phyloP scores from a whole-genome alignment of 306 rosid species.

The Malus domestica region DNA sequence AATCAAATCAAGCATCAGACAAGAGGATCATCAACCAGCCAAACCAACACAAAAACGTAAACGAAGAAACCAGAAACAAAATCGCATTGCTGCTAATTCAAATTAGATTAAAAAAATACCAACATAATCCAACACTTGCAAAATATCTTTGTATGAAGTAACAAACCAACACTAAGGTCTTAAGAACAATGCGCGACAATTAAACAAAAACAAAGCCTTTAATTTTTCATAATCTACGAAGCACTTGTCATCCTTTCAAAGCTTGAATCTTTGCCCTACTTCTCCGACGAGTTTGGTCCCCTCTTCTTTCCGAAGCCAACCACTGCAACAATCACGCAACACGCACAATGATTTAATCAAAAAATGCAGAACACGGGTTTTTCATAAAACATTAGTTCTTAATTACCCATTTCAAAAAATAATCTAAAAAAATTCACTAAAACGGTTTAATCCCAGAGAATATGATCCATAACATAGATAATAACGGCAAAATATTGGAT shows the following conservation, averaged over 20 bases:
- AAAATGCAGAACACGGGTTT: not conserved
- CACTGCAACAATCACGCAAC: constrained; percentile 14
- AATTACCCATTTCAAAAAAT: too few species aligned
- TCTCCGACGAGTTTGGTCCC: constrained; percentile 33
- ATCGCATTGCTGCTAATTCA: not conserved
- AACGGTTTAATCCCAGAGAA: not conserved
- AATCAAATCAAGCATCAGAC: not conserved
- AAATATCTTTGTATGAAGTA: too few species aligned
- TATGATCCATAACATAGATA: not conserved
- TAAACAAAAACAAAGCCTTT: constrained; percentile 1
- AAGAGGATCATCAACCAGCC: not conserved
- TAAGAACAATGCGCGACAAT: too few species aligned
- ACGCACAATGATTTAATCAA: not conserved
- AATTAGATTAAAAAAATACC: not conserved
- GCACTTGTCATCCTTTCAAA: not conserved
- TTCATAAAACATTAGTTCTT: not conserved
- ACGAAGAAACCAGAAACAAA: not conserved
- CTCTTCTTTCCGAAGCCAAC: constrained; percentile 35
- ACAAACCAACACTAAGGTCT: too few species aligned
- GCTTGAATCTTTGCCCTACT: not conserved
- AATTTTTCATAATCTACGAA: not conserved
- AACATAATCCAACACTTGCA: not conserved
- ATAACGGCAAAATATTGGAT: not conserved
- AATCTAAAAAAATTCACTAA: not conserved
- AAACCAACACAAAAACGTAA: not conserved